Percentiles rank a stretch among this genome's conserved stretches.
Conservation (phyloP, 371 early-diverging fungal genomes). For the Actinomortierella wolfii region DNA sequence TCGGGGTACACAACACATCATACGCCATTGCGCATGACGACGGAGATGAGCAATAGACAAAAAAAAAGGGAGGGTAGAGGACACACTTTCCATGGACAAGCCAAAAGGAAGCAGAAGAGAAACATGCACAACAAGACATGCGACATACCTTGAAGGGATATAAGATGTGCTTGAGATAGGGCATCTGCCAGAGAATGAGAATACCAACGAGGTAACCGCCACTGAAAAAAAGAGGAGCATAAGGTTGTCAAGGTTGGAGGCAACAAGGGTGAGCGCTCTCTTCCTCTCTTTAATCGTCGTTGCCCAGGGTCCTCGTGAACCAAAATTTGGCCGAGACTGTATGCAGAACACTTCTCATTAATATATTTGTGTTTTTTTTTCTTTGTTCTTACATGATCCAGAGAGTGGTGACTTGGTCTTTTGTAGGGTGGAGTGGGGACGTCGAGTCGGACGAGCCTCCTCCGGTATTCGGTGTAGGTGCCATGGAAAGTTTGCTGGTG, state of each 20-base stretch:
- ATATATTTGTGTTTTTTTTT: no score
- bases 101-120: background rate
- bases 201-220: conserved; percentile 74
- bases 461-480: conserved; percentile 15
- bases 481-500: conserved; percentile 10
- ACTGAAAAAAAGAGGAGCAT: conserved; percentile 6
- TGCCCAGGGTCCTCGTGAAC: background rate
- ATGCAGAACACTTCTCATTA: background rate
- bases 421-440: conserved; percentile 59
- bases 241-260: background rate
- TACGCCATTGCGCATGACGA: background rate
- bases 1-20: no score
- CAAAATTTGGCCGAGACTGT: no score
- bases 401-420: conserved; percentile 70
- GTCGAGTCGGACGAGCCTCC: conserved; percentile 6
- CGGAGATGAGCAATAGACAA: background rate
- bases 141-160: conserved; percentile 84
- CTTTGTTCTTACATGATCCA: conserved; percentile 62
- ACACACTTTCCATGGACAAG: background rate
- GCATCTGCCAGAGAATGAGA: conserved; percentile 86
- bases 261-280: background rate
- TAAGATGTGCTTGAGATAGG: conserved; percentile 78
- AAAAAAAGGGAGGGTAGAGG: no score
- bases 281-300: background rate
- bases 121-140: background rate